Evolutionary conservation across 306 rosid genomes (phyloP).

Genomic region (Rosa lucieae): DNA sequence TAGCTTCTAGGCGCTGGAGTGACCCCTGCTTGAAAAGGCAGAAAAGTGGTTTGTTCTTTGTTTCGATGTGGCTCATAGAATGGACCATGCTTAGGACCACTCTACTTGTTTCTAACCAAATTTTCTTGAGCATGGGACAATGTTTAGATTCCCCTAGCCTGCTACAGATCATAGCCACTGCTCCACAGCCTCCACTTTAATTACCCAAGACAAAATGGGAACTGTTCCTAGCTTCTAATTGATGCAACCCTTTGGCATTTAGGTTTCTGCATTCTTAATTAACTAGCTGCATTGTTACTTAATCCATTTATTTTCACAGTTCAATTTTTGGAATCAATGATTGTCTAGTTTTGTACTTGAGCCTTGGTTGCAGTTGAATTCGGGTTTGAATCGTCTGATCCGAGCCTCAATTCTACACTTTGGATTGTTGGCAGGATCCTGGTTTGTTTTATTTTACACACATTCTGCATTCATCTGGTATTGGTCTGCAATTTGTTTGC

Average conservation of each 20-base stretch:
- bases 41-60: neutral
- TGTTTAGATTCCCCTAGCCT: neutral
- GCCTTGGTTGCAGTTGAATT: neutral
- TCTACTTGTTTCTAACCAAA: neutral
- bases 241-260: neutral
- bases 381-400: no score
- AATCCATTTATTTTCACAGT: neutral
- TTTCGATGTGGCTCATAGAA: constrained; percentile 6
- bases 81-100: constrained; percentile 20
- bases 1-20: neutral
- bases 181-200: neutral
- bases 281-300: neutral
- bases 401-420: neutral
- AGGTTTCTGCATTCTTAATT: neutral
- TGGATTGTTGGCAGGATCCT: neutral
- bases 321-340: neutral
- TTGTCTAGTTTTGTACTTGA: neutral
- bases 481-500: constrained; percentile 1
- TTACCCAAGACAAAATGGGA: neutral
- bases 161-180: neutral
- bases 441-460: neutral
- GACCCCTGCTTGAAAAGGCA: neutral
- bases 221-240: neutral
- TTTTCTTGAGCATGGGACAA: constrained; percentile 4
- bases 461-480: neutral